These are phyloP conservation scores for Aspergillus hancockii DNA, from an alignment of 495 filamentous ascomycete genomes.

Conservation along the genomic window DNA sequence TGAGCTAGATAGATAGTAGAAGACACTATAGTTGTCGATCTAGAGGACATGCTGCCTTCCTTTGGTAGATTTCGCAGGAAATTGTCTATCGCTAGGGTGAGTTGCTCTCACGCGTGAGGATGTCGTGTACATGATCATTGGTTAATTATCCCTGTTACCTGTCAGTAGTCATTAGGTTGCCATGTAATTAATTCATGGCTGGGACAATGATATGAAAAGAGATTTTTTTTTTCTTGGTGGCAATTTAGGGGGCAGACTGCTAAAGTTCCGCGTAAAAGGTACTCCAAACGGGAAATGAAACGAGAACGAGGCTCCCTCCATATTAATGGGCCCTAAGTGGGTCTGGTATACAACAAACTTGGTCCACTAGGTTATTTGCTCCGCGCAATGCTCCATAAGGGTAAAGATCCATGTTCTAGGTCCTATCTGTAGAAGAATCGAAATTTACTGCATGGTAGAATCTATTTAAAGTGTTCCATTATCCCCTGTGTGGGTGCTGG, in stretches of 20 bases:
- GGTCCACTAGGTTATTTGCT: neutral
- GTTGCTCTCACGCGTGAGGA: too few species aligned
- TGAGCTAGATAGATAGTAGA: neutral
- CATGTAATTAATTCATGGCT: neutral
- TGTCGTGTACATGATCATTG: too few species aligned
- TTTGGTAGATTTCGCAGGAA: too few species aligned
- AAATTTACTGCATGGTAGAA: neutral
- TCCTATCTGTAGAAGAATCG: neutral
- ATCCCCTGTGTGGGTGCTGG: neutral
- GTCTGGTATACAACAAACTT: neutral
- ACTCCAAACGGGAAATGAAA: neutral
- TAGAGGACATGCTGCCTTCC: too few species aligned
- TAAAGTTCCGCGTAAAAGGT: neutral
- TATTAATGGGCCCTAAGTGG: neutral
- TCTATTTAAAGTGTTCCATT: neutral
- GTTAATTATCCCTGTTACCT: too few species aligned
- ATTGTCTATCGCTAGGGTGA: too few species aligned
- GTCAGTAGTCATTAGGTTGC: neutral
- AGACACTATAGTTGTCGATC: neutral
- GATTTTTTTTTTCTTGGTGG: neutral
- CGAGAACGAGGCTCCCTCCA: neutral
- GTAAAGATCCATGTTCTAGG: neutral
- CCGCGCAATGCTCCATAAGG: neutral
- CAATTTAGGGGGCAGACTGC: neutral
- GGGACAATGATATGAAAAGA: neutral